phyloP scores from a whole-genome alignment of 352 stramenopile genomes.

The Globisporangium ultimum region DNA sequence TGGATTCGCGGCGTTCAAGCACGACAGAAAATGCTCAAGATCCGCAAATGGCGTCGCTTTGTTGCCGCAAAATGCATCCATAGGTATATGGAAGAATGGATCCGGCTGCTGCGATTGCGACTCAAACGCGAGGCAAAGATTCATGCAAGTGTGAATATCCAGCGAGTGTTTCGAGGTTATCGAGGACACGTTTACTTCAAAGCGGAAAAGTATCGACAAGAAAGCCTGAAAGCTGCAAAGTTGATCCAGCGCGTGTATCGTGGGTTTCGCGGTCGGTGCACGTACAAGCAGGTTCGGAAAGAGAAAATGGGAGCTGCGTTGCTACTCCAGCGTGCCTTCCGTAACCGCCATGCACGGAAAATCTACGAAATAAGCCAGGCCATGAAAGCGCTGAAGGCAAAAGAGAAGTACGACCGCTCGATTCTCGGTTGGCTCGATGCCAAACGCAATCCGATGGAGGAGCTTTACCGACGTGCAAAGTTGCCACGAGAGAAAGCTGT shows the following conservation, averaged over 20 bases:
- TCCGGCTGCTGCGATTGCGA: slow-evolving; percentile 27
- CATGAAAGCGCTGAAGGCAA: slow-evolving; percentile 43
- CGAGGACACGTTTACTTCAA: slow-evolving; percentile 27
- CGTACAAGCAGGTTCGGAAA: slow-evolving; percentile 18
- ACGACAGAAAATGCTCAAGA: slow-evolving; percentile 36
- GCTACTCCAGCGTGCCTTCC: slow-evolving; percentile 46
- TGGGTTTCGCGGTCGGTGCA: slow-evolving; percentile 25
- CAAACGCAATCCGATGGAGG: slow-evolving; percentile 61
- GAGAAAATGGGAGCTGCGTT: slow-evolving; percentile 35
- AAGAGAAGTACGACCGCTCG: slow-evolving; percentile 54
- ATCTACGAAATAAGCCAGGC: slow-evolving; percentile 60
- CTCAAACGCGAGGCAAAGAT: slow-evolving; percentile 32
- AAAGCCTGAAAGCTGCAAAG: slow-evolving; percentile 20
- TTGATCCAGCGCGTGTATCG: slow-evolving; percentile 48
- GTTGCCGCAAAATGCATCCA: slow-evolving; percentile 46
- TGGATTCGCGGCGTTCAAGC: slow-evolving; percentile 43
- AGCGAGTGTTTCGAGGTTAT: slow-evolving; percentile 48
- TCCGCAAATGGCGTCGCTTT: slow-evolving; percentile 38
- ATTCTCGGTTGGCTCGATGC: slow-evolving; percentile 44
- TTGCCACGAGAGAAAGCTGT: slow-evolving; percentile 40
- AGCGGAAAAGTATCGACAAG: slow-evolving; percentile 23
- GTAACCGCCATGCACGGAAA: slow-evolving; percentile 34
- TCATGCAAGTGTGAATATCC: slow-evolving; percentile 31
- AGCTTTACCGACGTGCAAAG: slow-evolving; percentile 55
- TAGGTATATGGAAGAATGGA: slow-evolving; percentile 47